phyloP scores from a whole-genome alignment of 148 eudicot genomes.

The Rhododendron simsii region DNA sequence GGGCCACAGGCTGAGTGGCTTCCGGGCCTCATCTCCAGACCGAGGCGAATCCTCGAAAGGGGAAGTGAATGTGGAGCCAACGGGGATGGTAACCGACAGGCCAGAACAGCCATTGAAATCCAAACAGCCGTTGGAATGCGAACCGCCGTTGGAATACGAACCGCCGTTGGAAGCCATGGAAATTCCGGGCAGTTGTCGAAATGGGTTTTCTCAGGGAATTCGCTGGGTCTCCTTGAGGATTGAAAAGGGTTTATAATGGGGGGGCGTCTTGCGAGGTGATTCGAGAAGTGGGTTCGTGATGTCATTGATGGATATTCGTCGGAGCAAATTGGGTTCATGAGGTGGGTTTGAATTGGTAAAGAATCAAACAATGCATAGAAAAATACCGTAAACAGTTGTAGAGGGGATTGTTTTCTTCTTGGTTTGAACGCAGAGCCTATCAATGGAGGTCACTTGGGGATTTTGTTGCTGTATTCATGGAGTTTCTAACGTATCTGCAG shows the following conservation, averaged over 20 bases:
- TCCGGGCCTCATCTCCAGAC: constrained; percentile 30
- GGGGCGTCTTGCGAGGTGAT: neutral
- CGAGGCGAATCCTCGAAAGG: constrained; percentile 35
- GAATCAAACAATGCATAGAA: no score
- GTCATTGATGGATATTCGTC: neutral
- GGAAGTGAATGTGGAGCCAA: constrained; percentile 62
- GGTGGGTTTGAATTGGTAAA: no score
- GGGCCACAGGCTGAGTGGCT: constrained; percentile 85
- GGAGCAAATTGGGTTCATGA: no score
- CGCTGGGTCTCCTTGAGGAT: neutral
- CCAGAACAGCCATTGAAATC: constrained; percentile 12
- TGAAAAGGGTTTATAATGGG: neutral
- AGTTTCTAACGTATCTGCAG: neutral
- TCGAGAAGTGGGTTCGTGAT: neutral
- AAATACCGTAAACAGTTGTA: no score
- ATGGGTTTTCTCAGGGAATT: neutral
- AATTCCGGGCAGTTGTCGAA: neutral
- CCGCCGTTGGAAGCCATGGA: neutral
- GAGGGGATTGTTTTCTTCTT: neutral
- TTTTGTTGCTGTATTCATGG: neutral
- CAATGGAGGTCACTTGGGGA: neutral
- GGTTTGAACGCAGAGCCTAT: neutral
- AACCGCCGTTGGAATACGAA: neutral
- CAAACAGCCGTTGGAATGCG: neutral
- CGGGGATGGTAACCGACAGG: constrained; percentile 35